These are phyloP conservation scores for Amanita fuliginea DNA, from an alignment of 768 basidiomycete genomes.

Conservation along the genomic window DNA sequence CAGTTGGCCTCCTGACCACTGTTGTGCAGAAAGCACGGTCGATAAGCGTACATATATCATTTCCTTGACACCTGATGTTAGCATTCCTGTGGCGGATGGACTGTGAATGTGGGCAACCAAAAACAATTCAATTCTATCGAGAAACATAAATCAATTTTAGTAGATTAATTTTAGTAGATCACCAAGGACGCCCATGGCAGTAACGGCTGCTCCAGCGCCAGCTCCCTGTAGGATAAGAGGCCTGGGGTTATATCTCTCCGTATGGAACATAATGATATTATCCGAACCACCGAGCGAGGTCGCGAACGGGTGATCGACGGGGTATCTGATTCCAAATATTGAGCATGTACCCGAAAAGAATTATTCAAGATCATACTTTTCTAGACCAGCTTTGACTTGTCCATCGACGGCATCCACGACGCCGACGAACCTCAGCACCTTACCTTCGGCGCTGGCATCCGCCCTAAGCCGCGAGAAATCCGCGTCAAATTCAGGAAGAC, in stretches of 20 bases:
- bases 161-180: slow-evolving; percentile 60
- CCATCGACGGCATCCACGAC: slow-evolving; percentile 74
- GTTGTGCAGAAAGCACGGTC: too few relatives aligned
- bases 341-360: neutral
- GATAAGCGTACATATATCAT: too few relatives aligned
- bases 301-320: slow-evolving; percentile 84
- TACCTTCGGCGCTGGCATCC: slow-evolving; percentile 68
- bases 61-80: too few relatives aligned
- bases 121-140: too few relatives aligned
- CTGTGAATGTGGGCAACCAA: too few relatives aligned
- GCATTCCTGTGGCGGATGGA: too few relatives aligned
- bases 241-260: slow-evolving; percentile 77
- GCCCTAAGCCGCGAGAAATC: slow-evolving; percentile 69
- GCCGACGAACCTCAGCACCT: slow-evolving; percentile 88
- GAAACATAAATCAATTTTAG: too few relatives aligned
- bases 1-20: too few relatives aligned
- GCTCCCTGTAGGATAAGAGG: slow-evolving; percentile 93
- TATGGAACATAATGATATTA: slow-evolving; percentile 97
- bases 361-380: slow-evolving; percentile 47
- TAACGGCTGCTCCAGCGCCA: slow-evolving; percentile 96
- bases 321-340: slow-evolving; percentile 47
- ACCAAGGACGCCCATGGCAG: slow-evolving; percentile 94
- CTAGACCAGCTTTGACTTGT: slow-evolving; percentile 77
- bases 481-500: slow-evolving; percentile 73
- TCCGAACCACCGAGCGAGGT: slow-evolving; percentile 94